These are phyloP conservation scores for Globisporangium nunn DNA, from an alignment of 352 stramenopile species.

Conservation along the genomic window DNA sequence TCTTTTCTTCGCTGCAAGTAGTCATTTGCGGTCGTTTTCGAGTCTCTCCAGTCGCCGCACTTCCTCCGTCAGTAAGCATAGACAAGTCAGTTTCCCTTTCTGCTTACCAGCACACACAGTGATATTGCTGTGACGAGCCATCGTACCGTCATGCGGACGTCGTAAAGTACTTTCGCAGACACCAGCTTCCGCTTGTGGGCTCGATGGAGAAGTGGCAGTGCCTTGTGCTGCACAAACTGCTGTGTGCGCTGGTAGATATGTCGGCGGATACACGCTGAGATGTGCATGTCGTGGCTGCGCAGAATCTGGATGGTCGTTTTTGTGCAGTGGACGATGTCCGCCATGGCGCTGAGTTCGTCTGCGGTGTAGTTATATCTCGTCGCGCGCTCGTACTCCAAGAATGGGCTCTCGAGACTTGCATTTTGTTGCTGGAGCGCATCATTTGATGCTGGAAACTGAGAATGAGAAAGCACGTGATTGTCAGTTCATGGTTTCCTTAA, in stretches of 20 bases:
- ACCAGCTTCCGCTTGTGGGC: constrained; percentile 79
- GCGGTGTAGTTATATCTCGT: constrained; percentile 64
- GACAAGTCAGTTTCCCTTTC: neutral
- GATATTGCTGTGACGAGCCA: neutral
- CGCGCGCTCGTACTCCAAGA: constrained; percentile 61
- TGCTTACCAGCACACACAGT: neutral
- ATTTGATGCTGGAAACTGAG: constrained; percentile 27
- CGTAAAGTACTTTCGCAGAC: constrained; percentile 59
- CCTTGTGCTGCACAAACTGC: constrained; percentile 62
- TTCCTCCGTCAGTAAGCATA: constrained; percentile 4
- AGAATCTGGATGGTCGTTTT: constrained; percentile 61
- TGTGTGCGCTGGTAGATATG: constrained; percentile 65
- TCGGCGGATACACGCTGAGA: constrained; percentile 38
- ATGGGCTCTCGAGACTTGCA: constrained; percentile 22
- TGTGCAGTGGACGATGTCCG: constrained; percentile 55
- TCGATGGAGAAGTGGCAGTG: constrained; percentile 72
- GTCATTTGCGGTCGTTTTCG: constrained; percentile 27
- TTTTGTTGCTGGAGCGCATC: constrained; percentile 20
- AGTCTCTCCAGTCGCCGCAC: constrained; percentile 54
- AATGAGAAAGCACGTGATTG: neutral
- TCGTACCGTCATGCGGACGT: constrained; percentile 54
- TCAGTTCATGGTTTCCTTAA: neutral
- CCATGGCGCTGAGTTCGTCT: constrained; percentile 50
- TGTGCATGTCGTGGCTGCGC: constrained; percentile 15
- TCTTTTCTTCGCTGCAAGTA: constrained; percentile 50